Base-by-base conservation (phyloP, 257 asterid species). In the Vinca minor region DNA sequence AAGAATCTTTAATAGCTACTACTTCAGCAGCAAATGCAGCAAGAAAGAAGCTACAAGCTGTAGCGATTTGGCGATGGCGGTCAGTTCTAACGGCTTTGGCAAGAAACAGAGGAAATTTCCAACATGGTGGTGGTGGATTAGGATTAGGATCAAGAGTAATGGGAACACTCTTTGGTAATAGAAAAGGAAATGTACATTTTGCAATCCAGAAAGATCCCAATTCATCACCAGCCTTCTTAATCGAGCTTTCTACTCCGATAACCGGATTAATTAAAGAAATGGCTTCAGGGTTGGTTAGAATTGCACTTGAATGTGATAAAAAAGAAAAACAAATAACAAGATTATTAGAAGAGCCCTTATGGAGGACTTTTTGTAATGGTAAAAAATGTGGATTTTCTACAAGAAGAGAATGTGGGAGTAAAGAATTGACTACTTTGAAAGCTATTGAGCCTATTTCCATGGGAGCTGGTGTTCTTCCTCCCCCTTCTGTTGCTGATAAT, bases 381-480 rank as follows among this genome's bases (percentile, higher is more conserved):
- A 77, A 72, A 39, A 84, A 78, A 69, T 77, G 76, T 35, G 89
- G 87, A 0, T 74, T 62, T 11, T 87, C 84, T 4, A 74, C 74
- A 25, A 68, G 75, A 60, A 55, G 77, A 41, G 83, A 78, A 52
- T 78, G 84, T 23, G 80, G 87, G 46, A 48, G 45, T 9, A 78
- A 73, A 44, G 87, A 81, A 18, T 7, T 73, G 79, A 76, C 69
- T 23, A 67, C 78, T 3, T 44, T 84, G 67, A 84, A 81, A 59
- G 72, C 80, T 0, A 79, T 84, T 66, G 87, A 74, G 76, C 87
- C 87, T 4, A 81, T 81, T 50, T 74, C 83, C 18, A 79, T 73
- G 82, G 89, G 89, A 0, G 89, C 87, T 0, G 87, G 90, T 10
- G 90, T 83, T 35, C 58, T 80, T 62, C 80, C 81, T n/a, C n/a